These are phyloP conservation scores for Poa pratensis DNA, from an alignment of 176 grass and related monocot species.

Conservation along the genomic window DNA sequence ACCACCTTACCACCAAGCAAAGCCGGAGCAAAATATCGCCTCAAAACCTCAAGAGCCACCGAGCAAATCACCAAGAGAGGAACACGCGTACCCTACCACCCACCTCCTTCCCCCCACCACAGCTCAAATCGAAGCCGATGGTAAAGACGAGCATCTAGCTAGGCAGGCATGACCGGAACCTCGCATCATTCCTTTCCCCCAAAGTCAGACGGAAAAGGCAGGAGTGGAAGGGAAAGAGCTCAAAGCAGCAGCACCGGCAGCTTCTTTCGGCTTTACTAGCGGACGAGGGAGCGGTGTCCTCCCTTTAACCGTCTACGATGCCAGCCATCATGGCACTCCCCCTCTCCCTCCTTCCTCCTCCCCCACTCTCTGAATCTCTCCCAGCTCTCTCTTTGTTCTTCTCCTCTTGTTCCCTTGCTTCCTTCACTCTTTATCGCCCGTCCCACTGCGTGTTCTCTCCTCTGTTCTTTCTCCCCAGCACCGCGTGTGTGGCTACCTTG, in stretches of 20 bases:
- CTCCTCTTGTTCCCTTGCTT: constrained; percentile 7
- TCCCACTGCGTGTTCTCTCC: background rate
- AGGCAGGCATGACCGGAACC: constrained; percentile 58
- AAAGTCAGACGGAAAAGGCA: constrained; percentile 34
- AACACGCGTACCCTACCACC: background rate
- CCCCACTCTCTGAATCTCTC: constrained; percentile 23
- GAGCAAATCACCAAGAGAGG: constrained; percentile 7
- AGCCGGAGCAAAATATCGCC: background rate
- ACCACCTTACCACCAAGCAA: background rate
- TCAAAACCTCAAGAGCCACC: background rate
- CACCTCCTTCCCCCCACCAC: background rate
- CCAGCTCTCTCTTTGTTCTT: background rate
- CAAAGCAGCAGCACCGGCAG: constrained; percentile 34
- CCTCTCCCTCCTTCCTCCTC: background rate
- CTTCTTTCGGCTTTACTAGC: constrained; percentile 72
- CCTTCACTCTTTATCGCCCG: background rate
- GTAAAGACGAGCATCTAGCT: constrained; percentile 46
- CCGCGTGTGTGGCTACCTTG: background rate
- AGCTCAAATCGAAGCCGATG: background rate
- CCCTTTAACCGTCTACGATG: constrained; percentile 57
- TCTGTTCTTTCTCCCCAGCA: background rate
- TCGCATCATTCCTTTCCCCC: constrained; percentile 60
- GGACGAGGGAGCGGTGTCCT: constrained; percentile 47
- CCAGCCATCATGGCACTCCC: constrained; percentile 54
- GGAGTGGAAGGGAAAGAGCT: constrained; percentile 37